Percentiles rank a stretch among this genome's conserved stretches.
phyloP scores from a whole-genome alignment of 2,329 filamentous ascomycete genomes.

The Xylaria digitata region DNA sequence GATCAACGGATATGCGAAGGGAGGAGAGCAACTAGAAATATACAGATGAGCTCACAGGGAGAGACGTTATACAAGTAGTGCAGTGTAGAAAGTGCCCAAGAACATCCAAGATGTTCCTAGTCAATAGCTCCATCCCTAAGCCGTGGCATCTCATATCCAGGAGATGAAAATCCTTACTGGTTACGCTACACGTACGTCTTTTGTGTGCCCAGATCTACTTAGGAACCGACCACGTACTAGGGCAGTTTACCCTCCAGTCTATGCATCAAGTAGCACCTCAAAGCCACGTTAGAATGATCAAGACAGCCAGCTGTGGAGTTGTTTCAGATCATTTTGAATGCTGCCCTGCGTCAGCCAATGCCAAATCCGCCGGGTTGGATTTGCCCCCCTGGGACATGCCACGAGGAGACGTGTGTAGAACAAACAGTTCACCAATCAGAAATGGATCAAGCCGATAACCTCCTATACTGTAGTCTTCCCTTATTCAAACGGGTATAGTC shows the following conservation, averaged over 20 bases:
- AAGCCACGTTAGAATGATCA: neutral
- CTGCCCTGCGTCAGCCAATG: constrained; percentile 3
- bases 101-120: constrained; percentile 4
- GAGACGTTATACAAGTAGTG: constrained; percentile 21
- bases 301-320: constrained; percentile 18
- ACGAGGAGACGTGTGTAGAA: constrained; percentile 8
- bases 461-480: neutral
- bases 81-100: constrained; percentile 3
- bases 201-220: constrained; percentile 6
- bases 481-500: constrained; percentile 1
- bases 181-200: constrained; percentile 7
- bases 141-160: constrained; percentile 11
- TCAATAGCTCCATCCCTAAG: constrained; percentile 13
- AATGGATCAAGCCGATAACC: neutral
- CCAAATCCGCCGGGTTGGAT: neutral
- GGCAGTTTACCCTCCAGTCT: constrained; percentile 11
- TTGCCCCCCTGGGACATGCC: neutral
- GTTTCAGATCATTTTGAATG: constrained; percentile 21
- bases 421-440: neutral
- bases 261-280: constrained; percentile 5
- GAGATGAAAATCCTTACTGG: constrained; percentile 27
- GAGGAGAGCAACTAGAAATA: constrained; percentile 14
- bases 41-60: neutral
- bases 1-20: constrained; percentile 22
- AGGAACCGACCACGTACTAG: constrained; percentile 20